Evolutionary conservation across 2,329 filamentous ascomycete species (phyloP).

Genomic region (Aspergillus hiratsukae): DNA sequence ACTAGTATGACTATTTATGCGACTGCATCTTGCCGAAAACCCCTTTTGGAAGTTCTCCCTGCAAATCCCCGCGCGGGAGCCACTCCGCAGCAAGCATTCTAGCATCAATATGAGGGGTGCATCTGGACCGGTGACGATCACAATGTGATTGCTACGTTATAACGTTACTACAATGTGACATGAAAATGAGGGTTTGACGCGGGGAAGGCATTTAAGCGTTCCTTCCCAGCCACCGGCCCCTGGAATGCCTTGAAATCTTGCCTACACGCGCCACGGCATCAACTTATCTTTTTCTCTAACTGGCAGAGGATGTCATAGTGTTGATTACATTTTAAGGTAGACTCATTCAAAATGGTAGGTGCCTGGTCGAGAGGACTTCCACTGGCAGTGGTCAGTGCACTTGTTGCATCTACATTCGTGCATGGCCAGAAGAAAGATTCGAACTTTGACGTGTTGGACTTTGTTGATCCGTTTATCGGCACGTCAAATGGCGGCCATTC

Average conservation of each 20-base stretch:
- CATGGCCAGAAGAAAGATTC: background rate
- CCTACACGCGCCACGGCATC: background rate
- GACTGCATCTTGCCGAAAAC: background rate
- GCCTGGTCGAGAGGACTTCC: background rate
- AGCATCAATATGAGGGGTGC: background rate
- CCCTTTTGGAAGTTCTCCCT: background rate
- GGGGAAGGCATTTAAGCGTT: background rate
- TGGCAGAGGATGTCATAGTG: too few relatives aligned
- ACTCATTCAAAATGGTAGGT: background rate
- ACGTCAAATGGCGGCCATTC: constrained; percentile 54
- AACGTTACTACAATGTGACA: background rate
- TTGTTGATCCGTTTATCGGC: constrained; percentile 52
- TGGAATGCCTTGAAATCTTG: background rate
- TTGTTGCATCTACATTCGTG: background rate
- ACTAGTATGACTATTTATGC: background rate
- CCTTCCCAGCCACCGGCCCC: background rate
- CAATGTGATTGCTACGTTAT: background rate
- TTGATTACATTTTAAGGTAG: background rate
- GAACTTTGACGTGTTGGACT: constrained; percentile 34
- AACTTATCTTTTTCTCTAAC: background rate
- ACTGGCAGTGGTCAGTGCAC: background rate
- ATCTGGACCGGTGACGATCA: background rate
- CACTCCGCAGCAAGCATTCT: background rate
- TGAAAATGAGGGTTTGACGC: background rate
- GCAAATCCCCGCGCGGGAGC: background rate